Evolutionary conservation across 495 filamentous ascomycete genomes (phyloP).

Genomic region (Astrothelium subdiscretum): DNA sequence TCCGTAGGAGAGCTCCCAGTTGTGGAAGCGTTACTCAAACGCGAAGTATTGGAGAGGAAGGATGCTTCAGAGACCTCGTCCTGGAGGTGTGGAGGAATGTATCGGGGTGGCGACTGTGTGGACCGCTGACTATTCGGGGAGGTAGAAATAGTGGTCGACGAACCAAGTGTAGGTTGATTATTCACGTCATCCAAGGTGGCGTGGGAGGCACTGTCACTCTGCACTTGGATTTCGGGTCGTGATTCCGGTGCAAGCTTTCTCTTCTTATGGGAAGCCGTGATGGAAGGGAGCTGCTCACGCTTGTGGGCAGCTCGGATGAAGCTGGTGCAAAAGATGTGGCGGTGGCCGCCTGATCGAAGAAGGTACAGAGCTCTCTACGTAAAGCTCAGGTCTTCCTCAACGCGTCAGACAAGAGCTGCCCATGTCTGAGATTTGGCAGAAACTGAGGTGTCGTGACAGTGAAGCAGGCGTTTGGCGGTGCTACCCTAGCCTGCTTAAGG

Average conservation of each 20-base stretch:
- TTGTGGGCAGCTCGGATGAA: not conserved
- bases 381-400: not conserved
- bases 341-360: not conserved
- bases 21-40: slow-evolving; percentile 24
- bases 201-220: slow-evolving; percentile 22
- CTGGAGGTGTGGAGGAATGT: slow-evolving; percentile 51
- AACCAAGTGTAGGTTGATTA: slow-evolving; percentile 21
- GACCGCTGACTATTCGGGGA: slow-evolving; percentile 23
- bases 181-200: slow-evolving; percentile 8
- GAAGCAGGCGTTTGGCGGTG: not conserved
- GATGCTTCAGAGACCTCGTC: slow-evolving; percentile 38
- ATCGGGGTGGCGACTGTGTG: slow-evolving; percentile 37
- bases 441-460: not conserved
- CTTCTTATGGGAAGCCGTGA: slow-evolving; percentile 86
- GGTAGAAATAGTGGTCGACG: slow-evolving; percentile 12
- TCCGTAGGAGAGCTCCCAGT: slow-evolving; percentile 56
- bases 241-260: slow-evolving; percentile 52
- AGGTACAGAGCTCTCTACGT: not conserved
- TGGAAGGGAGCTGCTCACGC: slow-evolving; percentile 38
- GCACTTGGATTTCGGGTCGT: not conserved
- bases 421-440: not conserved
- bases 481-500: not conserved
- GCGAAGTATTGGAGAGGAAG: slow-evolving; percentile 27
- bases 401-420: not conserved
- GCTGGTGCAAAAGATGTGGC: not conserved